phyloP scores from a whole-genome alignment of 352 stramenopile genomes.

The Plasmopara viticola region DNA sequence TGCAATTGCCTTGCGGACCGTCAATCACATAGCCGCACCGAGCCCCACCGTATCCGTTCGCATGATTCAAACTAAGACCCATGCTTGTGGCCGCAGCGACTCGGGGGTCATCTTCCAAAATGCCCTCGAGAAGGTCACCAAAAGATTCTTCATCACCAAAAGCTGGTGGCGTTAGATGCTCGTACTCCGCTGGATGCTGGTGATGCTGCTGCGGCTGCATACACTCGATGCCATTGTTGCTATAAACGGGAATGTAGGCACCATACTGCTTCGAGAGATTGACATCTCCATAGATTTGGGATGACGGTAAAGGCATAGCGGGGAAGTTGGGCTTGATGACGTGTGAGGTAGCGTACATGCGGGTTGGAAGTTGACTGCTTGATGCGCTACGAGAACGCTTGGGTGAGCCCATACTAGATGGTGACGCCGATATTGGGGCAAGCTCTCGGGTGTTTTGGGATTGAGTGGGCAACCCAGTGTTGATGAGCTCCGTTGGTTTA shows the following conservation, averaged over 20 bases:
- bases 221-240: constrained; percentile 27
- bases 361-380: constrained; percentile 22
- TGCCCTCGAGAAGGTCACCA: constrained; percentile 60
- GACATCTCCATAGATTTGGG: constrained; percentile 25
- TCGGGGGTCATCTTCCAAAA: constrained; percentile 60
- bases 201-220: constrained; percentile 12
- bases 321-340: constrained; percentile 27
- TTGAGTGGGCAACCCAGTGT: constrained; percentile 24
- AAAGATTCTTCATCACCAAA: constrained; percentile 66
- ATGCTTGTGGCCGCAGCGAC: constrained; percentile 11
- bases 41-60: constrained; percentile 6
- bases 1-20: constrained; percentile 3
- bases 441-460: constrained; percentile 13
- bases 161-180: constrained; percentile 45
- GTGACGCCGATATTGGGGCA: constrained; percentile 6
- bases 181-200: constrained; percentile 29
- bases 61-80: constrained; percentile 16
- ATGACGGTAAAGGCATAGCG: constrained; percentile 14
- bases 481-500: constrained; percentile 33
- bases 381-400: constrained; percentile 26
- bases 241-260: constrained; percentile 21
- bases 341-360: constrained; percentile 21
- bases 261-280: constrained; percentile 26
- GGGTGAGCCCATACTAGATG: constrained; percentile 12
- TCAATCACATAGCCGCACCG: constrained; percentile 22